Evolutionary conservation across 2,329 filamentous ascomycete species (phyloP), one percentile per base, ranked within the genome.

Genomic region (Trichoderma afroharzianum): DNA sequence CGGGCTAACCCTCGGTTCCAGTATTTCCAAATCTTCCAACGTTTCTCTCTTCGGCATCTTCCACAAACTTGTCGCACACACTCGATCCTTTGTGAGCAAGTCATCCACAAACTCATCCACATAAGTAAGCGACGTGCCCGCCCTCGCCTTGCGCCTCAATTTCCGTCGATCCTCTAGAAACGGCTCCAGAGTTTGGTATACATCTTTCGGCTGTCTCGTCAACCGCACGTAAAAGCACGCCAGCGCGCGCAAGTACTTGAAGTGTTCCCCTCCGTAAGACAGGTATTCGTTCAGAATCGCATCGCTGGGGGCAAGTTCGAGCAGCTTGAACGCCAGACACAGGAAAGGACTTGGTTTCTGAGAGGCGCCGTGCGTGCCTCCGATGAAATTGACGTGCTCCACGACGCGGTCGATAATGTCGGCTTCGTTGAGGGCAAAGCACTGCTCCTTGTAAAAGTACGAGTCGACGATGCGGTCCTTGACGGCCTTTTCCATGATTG

Each of bases 391-490:
- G 61, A 99, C 88, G 81, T 91, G 87, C 76, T 95, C 92, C 30
- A 94, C 92, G 0, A 97, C 95, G 74, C 96, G 93, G 83, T 98
- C 93, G 77, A 97, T 92, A 6, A 99, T 85, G 81, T 91, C 88
- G 67, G 89, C 89, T 79, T 91, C 90, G 84, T 98, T 99, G 75
- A 99, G 87, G 55, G 93, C 96, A 82, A 98, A 99, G 81, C 96
- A 98, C 84, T 98, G 95, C 83, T 98, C 96, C 82, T 98, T 98
- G 92, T 94, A 99, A 85, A 97, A 99, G 83, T 97, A 97, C 68
- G 91, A 93, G 79, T 97, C 94, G 76, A 95, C 90, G 81, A 99
- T 98, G 79, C 96, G 94, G 83, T 99, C 96, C 79, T 93, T 93
- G 75, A 98, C 94, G 53, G 94, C 92, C 81, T 97, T 97, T 82